These are phyloP conservation scores for Leccinum griseonigrum DNA, from an alignment of 1,284 basidiomycete genomes.

Conservation along the genomic window DNA sequence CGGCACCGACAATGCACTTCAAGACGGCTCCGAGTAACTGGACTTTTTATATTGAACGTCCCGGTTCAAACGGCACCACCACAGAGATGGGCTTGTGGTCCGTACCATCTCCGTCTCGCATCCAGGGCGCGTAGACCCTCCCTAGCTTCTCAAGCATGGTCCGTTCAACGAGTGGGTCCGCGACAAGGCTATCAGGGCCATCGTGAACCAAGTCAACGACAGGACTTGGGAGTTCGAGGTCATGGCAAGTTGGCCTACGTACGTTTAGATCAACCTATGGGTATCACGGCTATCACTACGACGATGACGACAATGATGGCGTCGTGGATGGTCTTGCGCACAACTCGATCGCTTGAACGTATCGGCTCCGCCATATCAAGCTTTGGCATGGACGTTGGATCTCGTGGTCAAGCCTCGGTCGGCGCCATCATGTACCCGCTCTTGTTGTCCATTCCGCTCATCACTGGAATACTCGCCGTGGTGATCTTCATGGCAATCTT, in stretches of 20 bases:
- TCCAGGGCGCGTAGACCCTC: constrained; percentile 53
- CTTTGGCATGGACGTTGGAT: too few species aligned
- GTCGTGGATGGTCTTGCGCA: too few species aligned
- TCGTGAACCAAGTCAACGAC: neutral
- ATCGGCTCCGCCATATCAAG: too few species aligned
- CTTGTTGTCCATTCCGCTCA: too few species aligned
- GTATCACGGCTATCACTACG: too few species aligned
- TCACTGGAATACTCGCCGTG: too few species aligned
- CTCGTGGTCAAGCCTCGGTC: too few species aligned
- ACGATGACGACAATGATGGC: too few species aligned
- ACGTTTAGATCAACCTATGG: neutral
- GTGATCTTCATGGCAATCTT: too few species aligned
- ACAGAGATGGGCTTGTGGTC: constrained; percentile 92
- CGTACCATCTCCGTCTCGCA: constrained; percentile 57
- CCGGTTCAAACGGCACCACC: constrained; percentile 77
- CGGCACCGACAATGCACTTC: constrained; percentile 63
- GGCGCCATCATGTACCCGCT: too few species aligned
- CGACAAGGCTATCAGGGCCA: constrained; percentile 69
- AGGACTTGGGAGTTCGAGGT: neutral
- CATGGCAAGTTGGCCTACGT: neutral
- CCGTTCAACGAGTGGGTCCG: constrained; percentile 90
- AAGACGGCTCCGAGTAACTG: constrained; percentile 87
- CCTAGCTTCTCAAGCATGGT: constrained; percentile 76
- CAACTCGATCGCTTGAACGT: too few species aligned
- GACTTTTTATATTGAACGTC: constrained; percentile 74